Evolutionary conservation across 2,329 filamentous ascomycete genomes (phyloP).

Genomic region (Xylaria digitata): DNA sequence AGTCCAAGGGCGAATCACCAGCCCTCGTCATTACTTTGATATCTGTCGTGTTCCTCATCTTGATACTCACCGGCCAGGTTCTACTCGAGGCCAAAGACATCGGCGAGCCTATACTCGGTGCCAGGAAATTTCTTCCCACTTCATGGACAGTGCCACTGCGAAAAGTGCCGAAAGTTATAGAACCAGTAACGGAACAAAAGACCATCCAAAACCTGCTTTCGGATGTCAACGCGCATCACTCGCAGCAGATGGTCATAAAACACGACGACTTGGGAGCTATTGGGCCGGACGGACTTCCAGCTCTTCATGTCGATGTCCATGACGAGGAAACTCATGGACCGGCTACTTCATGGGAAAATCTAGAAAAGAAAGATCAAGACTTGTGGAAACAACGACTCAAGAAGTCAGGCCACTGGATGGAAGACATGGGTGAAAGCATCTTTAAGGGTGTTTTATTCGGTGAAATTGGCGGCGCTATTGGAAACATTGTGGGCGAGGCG

Average conservation of each 20-base stretch:
- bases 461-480: conserved; percentile 73
- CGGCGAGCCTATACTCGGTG: conserved; percentile 66
- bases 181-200: conserved; percentile 34
- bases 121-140: conserved; percentile 65
- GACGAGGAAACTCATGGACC: conserved; percentile 60
- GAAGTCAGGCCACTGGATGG: conserved; percentile 81
- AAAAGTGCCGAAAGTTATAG: conserved; percentile 48
- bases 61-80: conserved; percentile 71
- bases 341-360: conserved; percentile 77
- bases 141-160: conserved; percentile 48
- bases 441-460: conserved; percentile 83
- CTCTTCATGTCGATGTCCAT: conserved; percentile 58
- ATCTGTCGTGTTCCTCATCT: conserved; percentile 67
- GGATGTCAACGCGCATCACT: conserved; percentile 47
- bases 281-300: conserved; percentile 42
- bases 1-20: conserved; percentile 65
- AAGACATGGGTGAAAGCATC: conserved; percentile 79
- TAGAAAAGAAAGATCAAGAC: conserved; percentile 70
- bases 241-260: conserved; percentile 55
- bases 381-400: conserved; percentile 76
- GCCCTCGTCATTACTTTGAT: conserved; percentile 64
- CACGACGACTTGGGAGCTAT: conserved; percentile 44
- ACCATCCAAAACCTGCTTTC: conserved; percentile 52
- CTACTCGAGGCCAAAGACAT: conserved; percentile 72
- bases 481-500: conserved; percentile 60